Evolutionary conservation across 352 stramenopile species (phyloP), one percentile per base, ranked within the genome.

Genomic region (Globisporangium polare): DNA sequence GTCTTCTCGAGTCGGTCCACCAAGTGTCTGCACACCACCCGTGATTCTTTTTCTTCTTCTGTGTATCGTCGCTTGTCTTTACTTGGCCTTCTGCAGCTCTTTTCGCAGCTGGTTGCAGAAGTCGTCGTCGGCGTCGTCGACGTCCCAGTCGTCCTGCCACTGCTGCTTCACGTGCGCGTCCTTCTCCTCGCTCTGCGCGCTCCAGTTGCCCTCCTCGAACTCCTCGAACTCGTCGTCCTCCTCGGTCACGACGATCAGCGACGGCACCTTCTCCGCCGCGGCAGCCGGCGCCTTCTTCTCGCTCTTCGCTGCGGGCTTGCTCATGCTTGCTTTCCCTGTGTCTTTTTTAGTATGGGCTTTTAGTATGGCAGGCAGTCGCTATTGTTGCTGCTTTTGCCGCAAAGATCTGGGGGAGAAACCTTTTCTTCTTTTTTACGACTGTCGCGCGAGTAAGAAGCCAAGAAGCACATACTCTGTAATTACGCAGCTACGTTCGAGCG

Each of bases 61-160:
- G 17, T 42, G 7, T 37, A n/a, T 27, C 10, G 20, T 15, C 4
- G 45, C 45, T 3, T 41, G 7, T 29, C 24, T 55, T 57, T 80
- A 95, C 66, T 88, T 89, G 66, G 76, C 77, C 75, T 95, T 95
- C 63, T 92, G 77, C 51, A 97, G 75, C 63, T 97, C 86, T 69
- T 90, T 89, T 55, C 89, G 85, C 66, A 97, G 69, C 67, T 96
- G 89, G 77, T 95, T 94, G 79, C 89, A 97, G 63, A 97, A 97
- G 65, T 96, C 89, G 72, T 96, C 88, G 67, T 96, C 89, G n/a
- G 87, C 86, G 63, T 96, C 86, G 53, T 97, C 89, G 42, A 96
- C 86, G 65, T 97, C 89, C 89, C 89, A 97, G 72, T 97, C 89
- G 71, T 97, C 89, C 76, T 97, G 89, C 89, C 89, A 97, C 67